Conservation (phyloP, 257 asterid genomes). For the Nicotiana tomentosiformis region DNA sequence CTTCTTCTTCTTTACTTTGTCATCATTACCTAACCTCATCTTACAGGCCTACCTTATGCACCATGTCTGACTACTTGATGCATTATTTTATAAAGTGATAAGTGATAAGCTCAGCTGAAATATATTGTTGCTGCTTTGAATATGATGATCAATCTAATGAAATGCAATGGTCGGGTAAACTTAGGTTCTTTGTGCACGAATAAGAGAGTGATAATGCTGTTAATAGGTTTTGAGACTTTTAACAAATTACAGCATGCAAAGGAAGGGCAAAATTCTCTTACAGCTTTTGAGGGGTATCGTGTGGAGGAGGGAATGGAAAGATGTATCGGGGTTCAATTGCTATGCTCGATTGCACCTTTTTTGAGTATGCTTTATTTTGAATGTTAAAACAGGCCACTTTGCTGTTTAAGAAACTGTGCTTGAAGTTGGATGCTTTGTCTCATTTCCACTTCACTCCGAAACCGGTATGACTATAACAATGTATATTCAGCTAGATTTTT, state of each 20-base stretch:
- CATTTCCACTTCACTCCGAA: conserved; percentile 98
- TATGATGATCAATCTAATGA: background rate
- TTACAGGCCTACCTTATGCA: background rate
- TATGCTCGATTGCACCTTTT: conserved; percentile 1
- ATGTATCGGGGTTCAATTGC: background rate
- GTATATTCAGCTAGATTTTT: background rate
- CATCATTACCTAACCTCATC: background rate
- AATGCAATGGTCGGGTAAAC: background rate
- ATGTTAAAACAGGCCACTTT: conserved; percentile 48
- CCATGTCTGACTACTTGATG: background rate
- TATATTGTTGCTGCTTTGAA: background rate
- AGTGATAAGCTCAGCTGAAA: background rate
- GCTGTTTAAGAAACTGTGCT: conserved; percentile 83
- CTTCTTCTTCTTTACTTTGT: background rate
- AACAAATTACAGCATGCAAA: background rate
- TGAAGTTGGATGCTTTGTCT: conserved; percentile 90
- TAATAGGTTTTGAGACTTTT: background rate
- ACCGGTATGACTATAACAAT: conserved; percentile 49
- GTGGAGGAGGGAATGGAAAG: background rate
- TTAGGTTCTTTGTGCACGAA: background rate
- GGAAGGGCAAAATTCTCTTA: background rate
- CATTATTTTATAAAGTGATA: background rate
- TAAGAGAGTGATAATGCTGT: background rate
- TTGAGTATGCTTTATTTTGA: background rate
- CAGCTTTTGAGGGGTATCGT: background rate